Conservation (phyloP, 371 early-diverging fungal species). For the Parasitella parasitica region DNA sequence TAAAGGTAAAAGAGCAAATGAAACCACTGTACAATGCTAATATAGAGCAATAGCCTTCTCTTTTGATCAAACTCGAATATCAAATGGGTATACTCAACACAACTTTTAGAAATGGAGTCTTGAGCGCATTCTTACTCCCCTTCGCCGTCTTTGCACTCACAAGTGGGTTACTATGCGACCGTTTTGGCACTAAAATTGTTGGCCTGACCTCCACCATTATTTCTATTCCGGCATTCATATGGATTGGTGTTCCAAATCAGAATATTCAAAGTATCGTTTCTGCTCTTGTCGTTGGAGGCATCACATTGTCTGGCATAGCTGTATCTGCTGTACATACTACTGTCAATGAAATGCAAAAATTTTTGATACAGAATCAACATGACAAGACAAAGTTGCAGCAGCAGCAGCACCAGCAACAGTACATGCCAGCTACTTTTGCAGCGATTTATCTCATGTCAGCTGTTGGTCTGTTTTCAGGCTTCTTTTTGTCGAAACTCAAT, state of each 20-base stretch:
- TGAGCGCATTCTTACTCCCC: conserved; percentile 9
- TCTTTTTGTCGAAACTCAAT: conserved; percentile 5
- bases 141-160: neutral
- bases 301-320: neutral
- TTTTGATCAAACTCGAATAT: neutral
- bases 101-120: neutral
- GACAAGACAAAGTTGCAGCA: neutral
- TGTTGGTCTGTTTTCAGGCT: conserved; percentile 7
- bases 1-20: conserved; percentile 9
- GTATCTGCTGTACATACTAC: neutral
- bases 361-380: neutral
- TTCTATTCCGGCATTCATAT: conserved; percentile 13
- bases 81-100: neutral
- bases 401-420: neutral
- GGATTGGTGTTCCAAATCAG: conserved; percentile 18
- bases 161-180: conserved; percentile 5
- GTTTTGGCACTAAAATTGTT: conserved; percentile 14
- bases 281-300: conserved; percentile 3
- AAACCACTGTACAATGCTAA: too few species aligned
- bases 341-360: neutral
- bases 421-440: neutral
- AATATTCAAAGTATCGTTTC: conserved; percentile 10
- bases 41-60: neutral
- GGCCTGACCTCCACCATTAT: conserved; percentile 5
- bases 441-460: neutral